Percentiles rank a stretch among this genome's conserved stretches.
Evolutionary conservation across 106 monocot species (phyloP).

Genomic region (Posidonia australis): DNA sequence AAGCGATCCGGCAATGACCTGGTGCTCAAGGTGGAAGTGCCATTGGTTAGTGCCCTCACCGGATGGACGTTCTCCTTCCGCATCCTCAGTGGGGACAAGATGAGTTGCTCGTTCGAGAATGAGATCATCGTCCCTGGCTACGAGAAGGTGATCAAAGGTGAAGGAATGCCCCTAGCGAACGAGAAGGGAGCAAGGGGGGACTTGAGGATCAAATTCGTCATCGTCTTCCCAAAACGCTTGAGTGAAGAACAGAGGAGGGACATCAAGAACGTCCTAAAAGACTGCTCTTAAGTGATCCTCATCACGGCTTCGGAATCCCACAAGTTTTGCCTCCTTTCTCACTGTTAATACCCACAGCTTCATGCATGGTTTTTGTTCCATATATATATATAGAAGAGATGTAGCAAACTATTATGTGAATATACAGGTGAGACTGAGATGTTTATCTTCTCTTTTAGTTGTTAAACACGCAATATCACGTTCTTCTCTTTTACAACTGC

Average conservation of each 20-base stretch:
- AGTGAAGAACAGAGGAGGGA: constrained; percentile 24
- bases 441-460: no score
- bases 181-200: constrained; percentile 41
- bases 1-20: constrained; percentile 55
- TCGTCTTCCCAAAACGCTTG: constrained; percentile 38
- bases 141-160: constrained; percentile 53
- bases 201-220: constrained; percentile 49
- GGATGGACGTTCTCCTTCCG: constrained; percentile 59
- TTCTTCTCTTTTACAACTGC: no score
- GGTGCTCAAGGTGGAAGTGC: constrained; percentile 44
- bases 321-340: background rate
- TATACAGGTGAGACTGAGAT: no score
- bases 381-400: no score
- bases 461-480: no score
- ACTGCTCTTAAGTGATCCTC: background rate
- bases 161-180: constrained; percentile 59
- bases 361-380: no score
- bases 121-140: constrained; percentile 58
- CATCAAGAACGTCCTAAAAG: constrained; percentile 26
- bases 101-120: constrained; percentile 34
- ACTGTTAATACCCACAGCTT: constrained; percentile 4
- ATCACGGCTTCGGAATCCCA: no score
- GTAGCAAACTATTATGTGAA: no score
- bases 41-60: constrained; percentile 53
- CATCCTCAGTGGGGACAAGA: constrained; percentile 45